Evolutionary conservation across 495 filamentous ascomycete species (phyloP).

Genomic region (Penicillium robsamsonii): DNA sequence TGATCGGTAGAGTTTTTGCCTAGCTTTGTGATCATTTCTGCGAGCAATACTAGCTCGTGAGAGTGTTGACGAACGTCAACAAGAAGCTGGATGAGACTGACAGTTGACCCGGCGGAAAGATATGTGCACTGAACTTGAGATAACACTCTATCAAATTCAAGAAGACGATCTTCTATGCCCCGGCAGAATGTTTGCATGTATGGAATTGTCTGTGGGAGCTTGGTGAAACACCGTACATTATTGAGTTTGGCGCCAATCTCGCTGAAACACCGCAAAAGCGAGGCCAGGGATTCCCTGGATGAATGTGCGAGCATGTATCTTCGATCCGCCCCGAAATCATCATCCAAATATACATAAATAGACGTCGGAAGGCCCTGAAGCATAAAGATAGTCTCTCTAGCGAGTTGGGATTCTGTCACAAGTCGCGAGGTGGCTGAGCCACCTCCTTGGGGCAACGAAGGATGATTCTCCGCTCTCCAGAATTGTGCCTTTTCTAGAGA

Average conservation of each 20-base stretch:
- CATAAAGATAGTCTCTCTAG: constrained; percentile 83
- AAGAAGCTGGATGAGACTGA: constrained; percentile 61
- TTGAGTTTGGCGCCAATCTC: constrained; percentile 48
- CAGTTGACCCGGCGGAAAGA: constrained; percentile 30
- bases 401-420: constrained; percentile 68
- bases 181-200: constrained; percentile 58
- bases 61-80: constrained; percentile 55
- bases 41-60: constrained; percentile 54
- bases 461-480: constrained; percentile 53
- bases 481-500: constrained; percentile 60
- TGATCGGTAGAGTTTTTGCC: constrained; percentile 26
- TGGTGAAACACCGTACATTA: constrained; percentile 45
- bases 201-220: constrained; percentile 36
- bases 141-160: constrained; percentile 42
- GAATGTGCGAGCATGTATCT: constrained; percentile 40
- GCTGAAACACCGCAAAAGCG: constrained; percentile 43
- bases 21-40: constrained; percentile 41
- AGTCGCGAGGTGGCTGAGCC: constrained; percentile 38
- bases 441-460: constrained; percentile 23
- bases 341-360: constrained; percentile 54
- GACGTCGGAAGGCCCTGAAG: constrained; percentile 74
- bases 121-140: constrained; percentile 45
- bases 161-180: constrained; percentile 42
- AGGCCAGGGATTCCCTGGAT: constrained; percentile 36
- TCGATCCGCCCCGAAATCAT: constrained; percentile 37